Base-by-base conservation (phyloP, 2,329 filamentous ascomycete genomes). In the Seiridium cupressi region DNA sequence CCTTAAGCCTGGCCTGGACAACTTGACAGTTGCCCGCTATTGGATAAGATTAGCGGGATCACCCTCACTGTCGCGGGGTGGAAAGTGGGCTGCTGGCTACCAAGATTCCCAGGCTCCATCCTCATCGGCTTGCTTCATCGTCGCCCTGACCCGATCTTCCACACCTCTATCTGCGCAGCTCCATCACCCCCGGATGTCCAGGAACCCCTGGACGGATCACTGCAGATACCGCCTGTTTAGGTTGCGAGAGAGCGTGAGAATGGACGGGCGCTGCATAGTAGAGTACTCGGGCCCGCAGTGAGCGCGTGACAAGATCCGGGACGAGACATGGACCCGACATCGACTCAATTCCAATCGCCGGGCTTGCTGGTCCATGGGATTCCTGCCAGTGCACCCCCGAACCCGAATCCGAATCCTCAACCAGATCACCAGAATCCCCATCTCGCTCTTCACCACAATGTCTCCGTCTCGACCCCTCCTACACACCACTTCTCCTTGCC, bases 361-460 rank as follows among this genome's bases (percentile, higher is more conserved):
- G 44, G 32, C 26, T 32, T 44, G 11, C 54, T 57, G 54, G 61
- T 47, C 44, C 44, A 54, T 48, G 38, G 51, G 31, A 31, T 53
- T n/a, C 49, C 31, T 35, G 35, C 26, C 47, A 44, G 44, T 34
- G 34, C 35, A 18, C 35, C 40, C 4, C 8, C 32, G 9, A 46
- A 51, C n/a, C 44, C 18, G 18, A 26, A 26, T 26, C 18, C 18
- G 18, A 26, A 26, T 26, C 18, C 44, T 47, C 51, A 58, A 13
- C 55, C 44, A 18, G 56, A 63, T 31, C 57, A 65, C 44, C 64
- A 63, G 36, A 70, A 72, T 58, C 71, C 69, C 46, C 72, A 74
- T 44, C 71, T 66, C 48, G 63, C 70, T 58, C 71, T 69, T 34
- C 59, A 58, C 11, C 63, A 64, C 32, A 60, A 59, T 48, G 38